Evolutionary conservation across 1,139 yeast genomes (phyloP), one percentile per base, ranked within the genome.

Genomic region (Saccharomyces pastorianus): DNA sequence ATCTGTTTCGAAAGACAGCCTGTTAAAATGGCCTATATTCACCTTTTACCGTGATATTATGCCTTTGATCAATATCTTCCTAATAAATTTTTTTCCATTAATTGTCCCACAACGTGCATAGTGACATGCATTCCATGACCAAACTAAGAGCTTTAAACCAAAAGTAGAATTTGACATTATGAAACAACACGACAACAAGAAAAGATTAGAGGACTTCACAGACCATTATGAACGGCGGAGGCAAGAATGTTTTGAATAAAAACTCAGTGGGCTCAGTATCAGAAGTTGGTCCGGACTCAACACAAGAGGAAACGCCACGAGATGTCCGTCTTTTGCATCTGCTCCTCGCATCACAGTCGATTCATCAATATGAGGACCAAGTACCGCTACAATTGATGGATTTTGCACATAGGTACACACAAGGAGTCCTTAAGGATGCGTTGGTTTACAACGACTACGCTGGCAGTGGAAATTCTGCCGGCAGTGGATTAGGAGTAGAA

Each of bases 331-430:
- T 95, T 59, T 74, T 93, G 55, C 97, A 93, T 68, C 76, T 93
- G 68, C 86, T 93, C 53, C 81, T 93, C 64, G 98, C 98, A 14
- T 87, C 97, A 0, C 96, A 93, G 73, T 93, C 96, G 1, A 88
- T 93, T 38, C 89, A 88, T 56, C 84, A 88, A 58, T 93, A 91
- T 70, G 96, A 93, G 67, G 98, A 91, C 67, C 95, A 90, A 58
- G 98, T 93, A 2, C 97, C 98, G 0, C 73, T 93, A 46, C 98
- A 91, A 69, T 76, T 93, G 59, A 88, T 93, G 96, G 98, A 93
- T 70, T 93, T 93, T 75, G 98, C 98, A 13, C 88, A 88, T 70
- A 71, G 82, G 62, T 93, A 93, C 74, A 89, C 99, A 11, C 79
- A 85, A 42, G 85, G 91, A 4, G 87, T 93, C 7, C 74, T 93